Evolutionary conservation across 2,329 filamentous ascomycete genomes (phyloP).

Genomic region (Calcarisporium arbuscula): DNA sequence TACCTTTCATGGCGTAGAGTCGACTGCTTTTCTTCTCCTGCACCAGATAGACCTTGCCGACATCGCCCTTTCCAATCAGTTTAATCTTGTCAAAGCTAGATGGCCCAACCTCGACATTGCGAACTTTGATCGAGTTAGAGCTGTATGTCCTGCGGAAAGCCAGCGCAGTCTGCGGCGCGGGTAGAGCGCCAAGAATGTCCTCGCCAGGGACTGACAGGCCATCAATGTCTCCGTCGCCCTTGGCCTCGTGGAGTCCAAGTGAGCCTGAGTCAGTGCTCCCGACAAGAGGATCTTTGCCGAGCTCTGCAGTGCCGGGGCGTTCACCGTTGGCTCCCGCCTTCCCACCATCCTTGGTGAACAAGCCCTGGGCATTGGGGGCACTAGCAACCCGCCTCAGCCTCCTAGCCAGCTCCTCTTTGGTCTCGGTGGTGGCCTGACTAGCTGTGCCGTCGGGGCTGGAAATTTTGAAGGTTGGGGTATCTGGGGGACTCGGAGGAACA

Average conservation of each 20-base stretch:
- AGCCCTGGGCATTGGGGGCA: constrained; percentile 90
- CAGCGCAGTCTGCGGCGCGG: constrained; percentile 60
- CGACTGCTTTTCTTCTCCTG: constrained; percentile 95
- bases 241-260: no score
- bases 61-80: constrained; percentile 96
- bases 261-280: constrained; percentile 40
- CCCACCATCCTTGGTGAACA: constrained; percentile 55
- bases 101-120: constrained; percentile 92
- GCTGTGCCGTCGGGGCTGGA: constrained; percentile 59
- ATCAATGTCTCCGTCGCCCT: no score
- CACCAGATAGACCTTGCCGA: constrained; percentile 96
- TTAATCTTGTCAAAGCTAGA: constrained; percentile 99
- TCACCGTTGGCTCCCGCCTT: constrained; percentile 44
- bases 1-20: constrained; percentile 98
- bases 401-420: constrained; percentile 89
- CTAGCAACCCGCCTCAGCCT: constrained; percentile 92
- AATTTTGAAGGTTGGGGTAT: constrained; percentile 74
- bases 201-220: constrained; percentile 34
- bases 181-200: constrained; percentile 54
- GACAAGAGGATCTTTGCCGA: constrained; percentile 72
- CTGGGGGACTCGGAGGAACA: constrained; percentile 85
- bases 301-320: constrained; percentile 76
- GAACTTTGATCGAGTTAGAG: constrained; percentile 97
- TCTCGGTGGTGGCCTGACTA: constrained; percentile 65
- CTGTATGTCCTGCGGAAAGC: constrained; percentile 94